Conservation (phyloP, 208 protist genomes). For the Acanthamoeba comandoni region DNA sequence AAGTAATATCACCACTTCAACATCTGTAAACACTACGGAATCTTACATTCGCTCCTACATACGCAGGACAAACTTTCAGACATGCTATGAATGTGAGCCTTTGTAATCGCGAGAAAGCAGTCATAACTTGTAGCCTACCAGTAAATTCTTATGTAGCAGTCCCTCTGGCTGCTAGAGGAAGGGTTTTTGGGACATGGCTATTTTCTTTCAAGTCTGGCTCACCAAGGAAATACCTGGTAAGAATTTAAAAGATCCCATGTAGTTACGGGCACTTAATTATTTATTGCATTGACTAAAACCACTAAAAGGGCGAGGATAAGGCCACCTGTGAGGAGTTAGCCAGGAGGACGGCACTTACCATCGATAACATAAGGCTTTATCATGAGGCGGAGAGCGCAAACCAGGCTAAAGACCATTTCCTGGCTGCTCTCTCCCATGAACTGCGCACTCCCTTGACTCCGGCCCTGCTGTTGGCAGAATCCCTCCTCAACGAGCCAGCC, state of each 20-base stretch:
- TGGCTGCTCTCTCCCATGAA: constrained; percentile 67
- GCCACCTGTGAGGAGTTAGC: constrained; percentile 17
- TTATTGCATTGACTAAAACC: too few species aligned
- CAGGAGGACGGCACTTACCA: neutral
- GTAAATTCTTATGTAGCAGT: too few species aligned
- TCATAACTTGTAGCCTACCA: too few species aligned
- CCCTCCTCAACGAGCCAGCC: neutral
- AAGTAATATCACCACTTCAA: too few species aligned
- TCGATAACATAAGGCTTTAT: constrained; percentile 50
- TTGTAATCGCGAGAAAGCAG: too few species aligned
- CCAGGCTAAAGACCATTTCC: constrained; percentile 54
- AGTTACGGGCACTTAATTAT: too few species aligned
- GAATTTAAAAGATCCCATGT: too few species aligned
- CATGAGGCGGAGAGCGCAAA: constrained; percentile 17
- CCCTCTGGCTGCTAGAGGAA: constrained; percentile 33
- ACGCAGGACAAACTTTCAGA: too few species aligned
- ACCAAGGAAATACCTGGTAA: constrained; percentile 5
- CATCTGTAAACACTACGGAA: too few species aligned
- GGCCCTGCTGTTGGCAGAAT: constrained; percentile 2
- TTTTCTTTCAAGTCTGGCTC: constrained; percentile 9
- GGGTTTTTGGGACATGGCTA: constrained; percentile 45
- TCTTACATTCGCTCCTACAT: too few species aligned
- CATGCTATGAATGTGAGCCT: too few species aligned
- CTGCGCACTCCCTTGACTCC: constrained; percentile 54
- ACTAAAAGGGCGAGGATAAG: too few species aligned